phyloP scores from a whole-genome alignment of 257 asterid genomes.

The Handroanthus guayacan region DNA sequence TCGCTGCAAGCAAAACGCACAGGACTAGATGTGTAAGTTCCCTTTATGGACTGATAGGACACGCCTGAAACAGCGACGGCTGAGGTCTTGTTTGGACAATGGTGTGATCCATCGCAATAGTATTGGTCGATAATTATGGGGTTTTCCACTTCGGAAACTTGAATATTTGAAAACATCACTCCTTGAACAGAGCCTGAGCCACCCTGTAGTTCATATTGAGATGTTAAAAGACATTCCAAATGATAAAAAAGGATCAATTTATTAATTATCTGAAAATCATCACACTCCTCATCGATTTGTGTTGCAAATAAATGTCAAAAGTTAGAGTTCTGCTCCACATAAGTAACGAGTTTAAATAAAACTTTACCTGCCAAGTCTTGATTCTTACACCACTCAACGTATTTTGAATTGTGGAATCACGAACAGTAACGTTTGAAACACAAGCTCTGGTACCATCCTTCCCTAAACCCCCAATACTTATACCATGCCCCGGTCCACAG shows the following conservation, averaged over 20 bases:
- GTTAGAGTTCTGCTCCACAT: no score
- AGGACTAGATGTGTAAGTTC: slow-evolving; percentile 47
- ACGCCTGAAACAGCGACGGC: slow-evolving; percentile 49
- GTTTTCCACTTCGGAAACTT: slow-evolving; percentile 46
- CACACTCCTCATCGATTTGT: no score
- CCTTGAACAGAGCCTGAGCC: slow-evolving; percentile 53
- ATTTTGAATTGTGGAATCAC: slow-evolving; percentile 43
- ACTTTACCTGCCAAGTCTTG: slow-evolving; percentile 62
- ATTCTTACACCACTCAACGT: slow-evolving; percentile 54
- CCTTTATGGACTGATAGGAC: slow-evolving; percentile 52
- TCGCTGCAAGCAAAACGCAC: slow-evolving; percentile 54
- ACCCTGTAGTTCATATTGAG: slow-evolving; percentile 38
- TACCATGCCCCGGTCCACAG: slow-evolving; percentile 68
- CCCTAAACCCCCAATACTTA: slow-evolving; percentile 64
- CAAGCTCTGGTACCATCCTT: slow-evolving; percentile 49
- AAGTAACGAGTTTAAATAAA: no score
- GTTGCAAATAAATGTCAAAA: no score
- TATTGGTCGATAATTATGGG: slow-evolving; percentile 58
- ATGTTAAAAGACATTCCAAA: neutral
- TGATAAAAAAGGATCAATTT: no score
- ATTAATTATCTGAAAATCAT: no score
- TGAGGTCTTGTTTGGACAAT: slow-evolving; percentile 50
- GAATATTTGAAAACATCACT: slow-evolving; percentile 50
- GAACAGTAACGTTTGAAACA: slow-evolving; percentile 56
- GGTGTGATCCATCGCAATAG: slow-evolving; percentile 45